These are phyloP conservation scores for Nemania sp. DNA, from an alignment of 2,329 filamentous ascomycete species.

Conservation along the genomic window DNA sequence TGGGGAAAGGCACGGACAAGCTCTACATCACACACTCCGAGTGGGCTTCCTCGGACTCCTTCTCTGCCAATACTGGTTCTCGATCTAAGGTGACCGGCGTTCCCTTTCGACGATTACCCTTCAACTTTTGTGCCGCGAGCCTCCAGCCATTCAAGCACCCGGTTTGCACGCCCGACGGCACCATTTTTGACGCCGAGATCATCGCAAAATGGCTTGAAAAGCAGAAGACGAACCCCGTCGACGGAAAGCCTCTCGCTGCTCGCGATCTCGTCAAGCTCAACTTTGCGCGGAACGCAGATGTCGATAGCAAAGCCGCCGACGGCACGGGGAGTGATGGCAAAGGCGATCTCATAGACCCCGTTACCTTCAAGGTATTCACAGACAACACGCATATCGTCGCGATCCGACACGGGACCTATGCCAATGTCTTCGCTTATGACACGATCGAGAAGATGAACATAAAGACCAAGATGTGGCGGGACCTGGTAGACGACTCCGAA, in stretches of 20 bases:
- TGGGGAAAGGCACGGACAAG: constrained; percentile 62
- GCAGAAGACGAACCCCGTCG: constrained; percentile 88
- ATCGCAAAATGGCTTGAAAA: constrained; percentile 94
- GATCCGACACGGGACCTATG: constrained; percentile 75
- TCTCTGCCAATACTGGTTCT: constrained; percentile 75
- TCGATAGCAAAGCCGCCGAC: constrained; percentile 51
- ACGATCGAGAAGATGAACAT: constrained; percentile 95
- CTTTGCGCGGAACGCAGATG: constrained; percentile 87
- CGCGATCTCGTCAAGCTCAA: constrained; percentile 88
- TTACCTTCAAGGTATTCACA: constrained; percentile 96
- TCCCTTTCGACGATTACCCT: constrained; percentile 86
- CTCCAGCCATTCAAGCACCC: constrained; percentile 94
- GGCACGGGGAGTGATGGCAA: constrained; percentile 55
- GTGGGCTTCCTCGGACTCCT: constrained; percentile 91
- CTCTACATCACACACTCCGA: constrained; percentile 91
- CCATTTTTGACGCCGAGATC: constrained; percentile 93
- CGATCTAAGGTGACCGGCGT: constrained; percentile 60
- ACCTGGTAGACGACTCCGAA: constrained; percentile 83
- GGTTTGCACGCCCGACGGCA: constrained; percentile 85
- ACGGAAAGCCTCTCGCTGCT: constrained; percentile 76
- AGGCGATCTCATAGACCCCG: constrained; percentile 90
- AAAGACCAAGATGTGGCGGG: constrained; percentile 94
- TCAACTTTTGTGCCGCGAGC: constrained; percentile 96
- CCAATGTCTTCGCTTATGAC: constrained; percentile 96
- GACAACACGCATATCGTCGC: constrained; percentile 98